These are phyloP conservation scores for Magnaporthiopsis rhizophila DNA, from an alignment of 2,329 filamentous ascomycete genomes.

Conservation along the genomic window DNA sequence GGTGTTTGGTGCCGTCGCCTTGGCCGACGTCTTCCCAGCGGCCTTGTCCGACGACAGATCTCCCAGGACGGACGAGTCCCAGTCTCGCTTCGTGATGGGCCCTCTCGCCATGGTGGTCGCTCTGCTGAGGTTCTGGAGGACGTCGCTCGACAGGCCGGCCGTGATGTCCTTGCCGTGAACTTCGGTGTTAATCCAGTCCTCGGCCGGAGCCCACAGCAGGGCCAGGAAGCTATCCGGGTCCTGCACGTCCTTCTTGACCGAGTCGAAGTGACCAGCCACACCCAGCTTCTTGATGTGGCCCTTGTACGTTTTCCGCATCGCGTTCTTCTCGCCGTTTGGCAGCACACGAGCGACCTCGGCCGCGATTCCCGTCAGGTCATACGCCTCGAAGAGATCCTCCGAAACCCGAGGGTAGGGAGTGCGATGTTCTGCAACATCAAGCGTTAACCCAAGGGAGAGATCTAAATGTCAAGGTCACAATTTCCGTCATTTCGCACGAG, in stretches of 20 bases:
- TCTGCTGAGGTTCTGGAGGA: conserved; percentile 35
- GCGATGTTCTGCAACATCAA: conserved; percentile 37
- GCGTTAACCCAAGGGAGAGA: conserved; percentile 32
- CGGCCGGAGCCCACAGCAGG: conserved; percentile 42
- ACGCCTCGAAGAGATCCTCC: conserved; percentile 52
- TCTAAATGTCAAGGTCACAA: not conserved
- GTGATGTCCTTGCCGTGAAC: conserved; percentile 47
- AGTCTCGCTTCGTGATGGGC: conserved; percentile 43
- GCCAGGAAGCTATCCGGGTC: conserved; percentile 44
- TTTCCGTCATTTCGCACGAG: not conserved
- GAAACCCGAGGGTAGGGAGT: conserved; percentile 39
- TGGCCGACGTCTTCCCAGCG: conserved; percentile 33
- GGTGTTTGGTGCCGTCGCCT: conserved; percentile 45
- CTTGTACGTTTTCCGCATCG: conserved; percentile 60
- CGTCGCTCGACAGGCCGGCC: conserved; percentile 40
- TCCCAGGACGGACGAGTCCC: conserved; percentile 52
- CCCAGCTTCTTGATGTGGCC: conserved; percentile 58
- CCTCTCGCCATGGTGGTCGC: conserved; percentile 52
- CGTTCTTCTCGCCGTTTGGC: conserved; percentile 60
- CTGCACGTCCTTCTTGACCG: conserved; percentile 45
- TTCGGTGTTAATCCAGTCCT: conserved; percentile 48
- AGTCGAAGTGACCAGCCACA: conserved; percentile 54
- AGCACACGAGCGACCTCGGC: conserved; percentile 55
- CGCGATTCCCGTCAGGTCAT: conserved; percentile 47
- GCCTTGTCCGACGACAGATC: conserved; percentile 39